Evolutionary conservation across 257 asterid genomes (phyloP).

Genomic region (Eustoma russellianum): DNA sequence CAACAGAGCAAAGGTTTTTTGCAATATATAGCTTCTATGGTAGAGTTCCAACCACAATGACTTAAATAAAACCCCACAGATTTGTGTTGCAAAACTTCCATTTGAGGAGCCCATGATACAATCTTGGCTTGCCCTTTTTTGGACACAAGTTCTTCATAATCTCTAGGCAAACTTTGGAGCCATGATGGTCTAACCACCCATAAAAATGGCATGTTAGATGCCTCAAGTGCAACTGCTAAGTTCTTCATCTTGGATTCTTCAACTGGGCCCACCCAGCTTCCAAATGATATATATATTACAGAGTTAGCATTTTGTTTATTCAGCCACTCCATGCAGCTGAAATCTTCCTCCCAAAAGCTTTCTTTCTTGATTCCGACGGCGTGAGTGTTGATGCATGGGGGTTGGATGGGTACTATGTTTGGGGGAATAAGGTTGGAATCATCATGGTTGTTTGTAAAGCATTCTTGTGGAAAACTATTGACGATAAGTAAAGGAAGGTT

Average conservation of each 20-base stretch:
- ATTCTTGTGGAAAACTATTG: conserved; percentile 40
- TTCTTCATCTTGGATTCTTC: conserved; percentile 33
- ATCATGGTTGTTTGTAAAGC: not conserved
- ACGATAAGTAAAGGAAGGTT: conserved; percentile 36
- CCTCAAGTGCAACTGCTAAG: conserved; percentile 50
- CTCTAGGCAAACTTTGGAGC: conserved; percentile 43
- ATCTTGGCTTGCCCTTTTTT: conserved; percentile 26
- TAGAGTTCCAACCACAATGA: conserved; percentile 90
- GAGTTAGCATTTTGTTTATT: conserved; percentile 38
- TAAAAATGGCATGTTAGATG: conserved; percentile 37
- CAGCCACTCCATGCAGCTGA: conserved; percentile 49
- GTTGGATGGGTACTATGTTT: conserved; percentile 39
- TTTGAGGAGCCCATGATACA: conserved; percentile 73
- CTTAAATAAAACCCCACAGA: conserved; percentile 53
- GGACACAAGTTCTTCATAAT: conserved; percentile 8
- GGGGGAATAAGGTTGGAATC: not conserved
- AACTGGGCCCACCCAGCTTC: conserved; percentile 86
- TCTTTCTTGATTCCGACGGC: conserved; percentile 3
- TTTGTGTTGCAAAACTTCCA: conserved; percentile 39
- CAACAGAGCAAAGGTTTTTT: conserved; percentile 49
- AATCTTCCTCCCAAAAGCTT: conserved; percentile 55
- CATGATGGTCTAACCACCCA: conserved; percentile 60
- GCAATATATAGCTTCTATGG: conserved; percentile 52
- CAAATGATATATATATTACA: conserved; percentile 58
- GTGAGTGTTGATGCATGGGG: conserved; percentile 23